Evolutionary conservation across 306 rosid genomes (phyloP), one percentile per base, ranked within the genome.

Genomic region (Psophocarpus tetragonolobus): DNA sequence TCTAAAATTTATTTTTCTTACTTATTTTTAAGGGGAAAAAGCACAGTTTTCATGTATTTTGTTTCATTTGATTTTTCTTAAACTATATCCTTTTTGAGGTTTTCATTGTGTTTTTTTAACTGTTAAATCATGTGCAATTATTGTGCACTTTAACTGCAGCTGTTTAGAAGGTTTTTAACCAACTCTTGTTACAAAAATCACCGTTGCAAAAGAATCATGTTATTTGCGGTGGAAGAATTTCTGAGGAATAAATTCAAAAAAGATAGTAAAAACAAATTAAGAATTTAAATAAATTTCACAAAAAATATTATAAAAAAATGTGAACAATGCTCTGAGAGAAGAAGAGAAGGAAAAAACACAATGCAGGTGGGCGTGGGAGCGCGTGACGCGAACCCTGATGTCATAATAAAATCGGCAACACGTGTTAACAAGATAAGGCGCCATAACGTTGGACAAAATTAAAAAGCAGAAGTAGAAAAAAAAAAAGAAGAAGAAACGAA

Each of bases 371-470:
- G 71, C 12, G 17, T 4, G 66, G 33, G 41, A 35, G 78, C 7
- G 67, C 27, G 41, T 50, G 26, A 27, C 6, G 58, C 51, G 71
- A 76, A 32, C 38, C 80, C 8, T 42, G 3, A 21, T 1, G 33
- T 35, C 26, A 51, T 20, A 42, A 47, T 32, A 14, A 58, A n/a
- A 17, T 17, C 3, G 38, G 15, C 39, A 75, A 81, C 81, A 81
- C 77, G 81, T 81, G 85, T 75, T 33, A 58, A 81, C 18, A 1
- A 8, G 65, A 68, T 42, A 74, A 36, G 48, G 77, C 57, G 18
- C n/a, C 27, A 41, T 66, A 66, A 74, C 20, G 18, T 42, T 47
- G 71, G 57, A 74, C 20, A 44, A 67, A 80, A 73, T 39, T 72
- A 17, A 63, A 50, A 26, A 18, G 29, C 23, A 20, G 41, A 35